These are phyloP conservation scores for Termitomyces sp. DNA, from an alignment of 768 basidiomycete species.

Conservation along the genomic window DNA sequence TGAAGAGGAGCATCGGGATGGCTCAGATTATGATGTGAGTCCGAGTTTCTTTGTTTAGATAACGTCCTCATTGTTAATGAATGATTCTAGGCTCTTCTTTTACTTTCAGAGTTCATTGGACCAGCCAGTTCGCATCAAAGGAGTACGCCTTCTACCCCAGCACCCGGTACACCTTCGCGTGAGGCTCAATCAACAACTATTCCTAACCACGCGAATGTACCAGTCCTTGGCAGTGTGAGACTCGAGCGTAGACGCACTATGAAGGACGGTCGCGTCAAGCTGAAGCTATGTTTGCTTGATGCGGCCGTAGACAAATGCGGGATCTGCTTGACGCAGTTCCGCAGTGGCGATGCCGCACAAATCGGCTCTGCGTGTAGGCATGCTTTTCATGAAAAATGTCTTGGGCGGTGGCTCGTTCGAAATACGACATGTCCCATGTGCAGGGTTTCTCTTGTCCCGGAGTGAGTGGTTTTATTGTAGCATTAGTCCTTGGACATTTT, in stretches of 20 bases:
- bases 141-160: neutral
- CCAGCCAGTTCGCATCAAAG: conserved; percentile 28
- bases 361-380: conserved; percentile 58
- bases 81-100: conserved; percentile 43
- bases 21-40: conserved; percentile 62
- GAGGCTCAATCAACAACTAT: neutral
- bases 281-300: conserved; percentile 63
- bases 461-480: conserved; percentile 19
- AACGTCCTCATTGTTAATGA: conserved; percentile 13
- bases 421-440: conserved; percentile 65
- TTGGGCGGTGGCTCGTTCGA: conserved; percentile 54
- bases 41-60: conserved; percentile 11
- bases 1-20: conserved; percentile 35
- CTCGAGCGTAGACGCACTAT: conserved; percentile 54
- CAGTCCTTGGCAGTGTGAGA: conserved; percentile 41
- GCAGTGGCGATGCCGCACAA: conserved; percentile 46
- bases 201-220: conserved; percentile 17
- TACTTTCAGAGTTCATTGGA: conserved; percentile 58
- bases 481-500: neutral
- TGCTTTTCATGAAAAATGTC: conserved; percentile 61
- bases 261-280: conserved; percentile 61
- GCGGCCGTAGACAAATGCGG: conserved; percentile 63
- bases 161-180: conserved; percentile 9
- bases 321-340: conserved; percentile 70
- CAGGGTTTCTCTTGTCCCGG: conserved; percentile 35